phyloP scores from a whole-genome alignment of 108 stramenopile species.

The Stephanodiscus minutulus region DNA sequence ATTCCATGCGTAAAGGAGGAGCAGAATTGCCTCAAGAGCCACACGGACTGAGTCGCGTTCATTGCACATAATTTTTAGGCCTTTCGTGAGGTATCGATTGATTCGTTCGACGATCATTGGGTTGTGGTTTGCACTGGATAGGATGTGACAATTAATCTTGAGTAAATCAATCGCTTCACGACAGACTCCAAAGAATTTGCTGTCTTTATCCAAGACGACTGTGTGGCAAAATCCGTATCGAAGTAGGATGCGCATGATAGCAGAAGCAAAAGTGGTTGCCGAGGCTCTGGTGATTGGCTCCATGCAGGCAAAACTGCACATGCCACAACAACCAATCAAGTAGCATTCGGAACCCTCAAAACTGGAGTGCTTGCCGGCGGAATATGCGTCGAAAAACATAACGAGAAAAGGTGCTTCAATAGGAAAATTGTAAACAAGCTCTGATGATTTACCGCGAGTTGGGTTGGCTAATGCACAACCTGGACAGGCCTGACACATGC shows the following conservation, averaged over 20 bases:
- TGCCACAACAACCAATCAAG: not conserved
- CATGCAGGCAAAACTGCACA: not conserved
- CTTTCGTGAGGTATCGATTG: slow-evolving; percentile 4
- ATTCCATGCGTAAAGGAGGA: no score
- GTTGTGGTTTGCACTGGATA: not conserved
- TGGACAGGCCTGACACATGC: no score
- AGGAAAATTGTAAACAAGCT: not conserved
- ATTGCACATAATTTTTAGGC: not conserved
- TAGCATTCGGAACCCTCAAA: slow-evolving; percentile 7
- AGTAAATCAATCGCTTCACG: not conserved
- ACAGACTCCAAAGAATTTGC: slow-evolving; percentile 4
- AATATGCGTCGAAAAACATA: slow-evolving; percentile 1
- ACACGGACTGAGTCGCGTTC: slow-evolving; percentile 1
- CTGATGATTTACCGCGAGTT: not conserved
- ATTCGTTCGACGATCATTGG: slow-evolving; percentile 3
- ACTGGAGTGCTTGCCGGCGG: not conserved
- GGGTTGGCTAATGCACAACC: no score
- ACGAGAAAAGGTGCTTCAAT: not conserved
- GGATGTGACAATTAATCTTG: slow-evolving; percentile 1
- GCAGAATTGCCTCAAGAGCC: no score
- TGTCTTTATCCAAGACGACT: slow-evolving; percentile 1
- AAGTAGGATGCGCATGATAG: slow-evolving; percentile 4
- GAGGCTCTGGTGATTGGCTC: not conserved
- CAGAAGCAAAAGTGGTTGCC: slow-evolving; percentile 2
- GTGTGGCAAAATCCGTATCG: slow-evolving; percentile 11